phyloP scores from a whole-genome alignment of 768 basidiomycete species.

The Cantharellus anzutake region DNA sequence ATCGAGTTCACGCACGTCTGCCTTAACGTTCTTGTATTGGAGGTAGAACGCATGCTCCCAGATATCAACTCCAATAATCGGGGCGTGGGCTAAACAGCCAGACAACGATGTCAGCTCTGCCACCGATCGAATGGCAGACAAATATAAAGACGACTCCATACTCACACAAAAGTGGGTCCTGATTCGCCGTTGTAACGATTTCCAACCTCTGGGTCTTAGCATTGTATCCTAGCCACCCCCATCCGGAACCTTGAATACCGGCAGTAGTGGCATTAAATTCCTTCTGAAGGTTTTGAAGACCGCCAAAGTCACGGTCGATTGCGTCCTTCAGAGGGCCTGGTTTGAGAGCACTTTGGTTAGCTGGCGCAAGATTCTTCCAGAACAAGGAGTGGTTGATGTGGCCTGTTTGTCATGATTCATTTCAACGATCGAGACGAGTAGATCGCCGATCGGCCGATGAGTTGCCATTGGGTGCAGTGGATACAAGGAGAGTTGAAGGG shows the following conservation, averaged over 20 bases:
- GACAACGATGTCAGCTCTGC: not conserved
- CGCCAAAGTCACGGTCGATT: conserved; percentile 44
- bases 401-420: conserved; percentile 17
- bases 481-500: no score
- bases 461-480: not conserved
- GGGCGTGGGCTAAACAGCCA: conserved; percentile 24
- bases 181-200: conserved; percentile 24
- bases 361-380: conserved; percentile 83
- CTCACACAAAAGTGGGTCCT: conserved; percentile 33
- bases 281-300: conserved; percentile 49
- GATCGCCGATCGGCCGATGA: not conserved
- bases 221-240: conserved; percentile 68
- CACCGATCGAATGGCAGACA: not conserved
- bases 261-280: conserved; percentile 74
- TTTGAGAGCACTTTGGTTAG: conserved; percentile 11
- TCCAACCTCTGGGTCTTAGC: conserved; percentile 20
- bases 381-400: conserved; percentile 93
- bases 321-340: conserved; percentile 37
- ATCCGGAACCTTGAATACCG: conserved; percentile 82
- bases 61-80: conserved; percentile 82
- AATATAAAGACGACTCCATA: not conserved
- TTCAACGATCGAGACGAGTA: not conserved
- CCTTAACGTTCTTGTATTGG: conserved; percentile 91
- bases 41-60: conserved; percentile 69
- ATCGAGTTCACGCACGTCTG: conserved; percentile 40